phyloP scores from a whole-genome alignment of 805 yeast species.

The Candida nemodendra region DNA sequence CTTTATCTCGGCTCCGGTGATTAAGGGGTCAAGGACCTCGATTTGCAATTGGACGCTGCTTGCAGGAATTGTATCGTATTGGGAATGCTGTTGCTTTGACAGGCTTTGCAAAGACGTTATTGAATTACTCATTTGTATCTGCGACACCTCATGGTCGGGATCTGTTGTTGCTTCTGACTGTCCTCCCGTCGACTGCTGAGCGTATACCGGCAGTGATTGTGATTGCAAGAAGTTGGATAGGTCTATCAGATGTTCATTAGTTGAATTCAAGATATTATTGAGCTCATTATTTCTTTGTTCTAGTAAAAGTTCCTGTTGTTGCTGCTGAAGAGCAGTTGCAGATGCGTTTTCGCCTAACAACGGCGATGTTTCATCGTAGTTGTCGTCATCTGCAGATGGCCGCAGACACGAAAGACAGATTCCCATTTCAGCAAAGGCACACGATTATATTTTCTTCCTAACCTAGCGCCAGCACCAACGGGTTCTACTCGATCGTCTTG shows the following conservation, averaged over 20 bases:
- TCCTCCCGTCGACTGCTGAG: background rate
- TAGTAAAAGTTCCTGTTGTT: conserved; percentile 23
- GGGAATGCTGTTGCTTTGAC: conserved; percentile 2
- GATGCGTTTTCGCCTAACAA: conserved; percentile 22
- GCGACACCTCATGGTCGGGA: conserved; percentile 1
- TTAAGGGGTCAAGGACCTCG: conserved; percentile 13
- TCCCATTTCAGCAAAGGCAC: too few relatives aligned
- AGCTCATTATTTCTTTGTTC: conserved; percentile 33
- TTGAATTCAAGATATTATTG: conserved; percentile 31
- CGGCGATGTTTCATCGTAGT: conserved; percentile 29
- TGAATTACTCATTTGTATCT: conserved; percentile 9
- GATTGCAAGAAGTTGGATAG: conserved; percentile 23
- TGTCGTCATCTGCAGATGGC: conserved; percentile 20
- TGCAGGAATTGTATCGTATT: conserved; percentile 7
- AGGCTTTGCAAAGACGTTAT: conserved; percentile 11
- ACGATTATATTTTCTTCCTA: too few relatives aligned
- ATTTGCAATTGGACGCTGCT: conserved; percentile 17
- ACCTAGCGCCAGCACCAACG: too few relatives aligned
- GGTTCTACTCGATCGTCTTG: too few relatives aligned
- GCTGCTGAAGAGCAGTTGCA: conserved; percentile 20
- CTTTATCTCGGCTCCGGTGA: conserved; percentile 10
- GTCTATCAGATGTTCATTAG: conserved; percentile 35
- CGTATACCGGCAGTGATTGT: conserved; percentile 11
- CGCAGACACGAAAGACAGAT: conserved; percentile 33
- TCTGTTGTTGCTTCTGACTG: too few relatives aligned